Base-by-base conservation (phyloP, 176 grass and related monocot species). In the Aegilops speltoides region DNA sequence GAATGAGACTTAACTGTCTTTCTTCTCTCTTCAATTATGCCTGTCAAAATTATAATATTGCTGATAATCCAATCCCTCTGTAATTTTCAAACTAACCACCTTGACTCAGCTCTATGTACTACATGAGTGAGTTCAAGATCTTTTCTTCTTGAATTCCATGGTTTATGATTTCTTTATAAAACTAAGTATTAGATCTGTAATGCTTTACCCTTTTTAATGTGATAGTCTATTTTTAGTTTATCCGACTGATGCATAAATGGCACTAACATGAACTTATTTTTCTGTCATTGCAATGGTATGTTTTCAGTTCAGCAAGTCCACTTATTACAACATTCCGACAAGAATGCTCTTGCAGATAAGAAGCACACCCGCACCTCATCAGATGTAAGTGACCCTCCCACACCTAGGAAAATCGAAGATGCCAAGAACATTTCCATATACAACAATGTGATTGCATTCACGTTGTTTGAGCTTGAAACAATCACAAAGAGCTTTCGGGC, bases 401-500 rank as follows among this genome's bases (percentile, higher is more conserved):
- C 94, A 26, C 93, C 94, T 63, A 81, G 87, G 43, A 92, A 88
- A 76, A 65, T 94, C 36, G 97, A 99, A 92, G 97, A 99, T 63
- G 75, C 97, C 22, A 93, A 91, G 85, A 90, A 99, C 72, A 99
- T 99, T 46, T 87, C 92, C 83, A 99, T 99, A 84, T 99, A 99
- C 83, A 99, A 93, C 13, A 91, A 99, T 90, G 94, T 97, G 45
- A 99, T 96, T 32, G 85, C 90, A 43, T 99, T 99, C 87, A 93
- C 97, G 67, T 85, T 99, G 88, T 99, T 90, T 81, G 97, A 99
- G 79, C 97, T 99, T 1, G 97, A 99, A 83, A 99, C 94, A 1
- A 99, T 99, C 65, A 99, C 97, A 78, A 99, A 99, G 90, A 96
- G 90, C 83, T 99, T 99, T 87, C 94, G 97, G 46, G 80, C 85